Percentiles rank a stretch among this genome's conserved stretches.
Evolutionary conservation across 2,329 filamentous ascomycete species (phyloP).

Genomic region (Nemania abortiva): DNA sequence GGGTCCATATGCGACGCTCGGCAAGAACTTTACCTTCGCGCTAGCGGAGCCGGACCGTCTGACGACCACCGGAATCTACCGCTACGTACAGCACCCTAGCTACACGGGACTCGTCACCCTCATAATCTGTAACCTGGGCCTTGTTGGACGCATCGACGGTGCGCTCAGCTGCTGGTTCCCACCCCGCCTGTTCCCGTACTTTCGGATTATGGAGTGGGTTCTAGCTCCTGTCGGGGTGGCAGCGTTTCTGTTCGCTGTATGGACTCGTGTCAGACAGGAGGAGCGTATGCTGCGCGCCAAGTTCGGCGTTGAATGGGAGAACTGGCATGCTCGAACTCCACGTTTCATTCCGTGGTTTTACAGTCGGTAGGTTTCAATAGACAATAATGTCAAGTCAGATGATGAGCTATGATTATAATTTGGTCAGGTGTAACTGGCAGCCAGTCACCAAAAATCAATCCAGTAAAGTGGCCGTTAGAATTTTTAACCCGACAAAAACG

Average conservation of each 20-base stretch:
- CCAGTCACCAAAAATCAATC: no score
- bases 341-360: constrained; percentile 12
- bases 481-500: no score
- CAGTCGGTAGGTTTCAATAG: not conserved
- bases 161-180: constrained; percentile 56
- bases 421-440: no score
- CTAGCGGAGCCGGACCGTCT: constrained; percentile 61
- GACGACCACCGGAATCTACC: constrained; percentile 61
- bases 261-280: constrained; percentile 59
- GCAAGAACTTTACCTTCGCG: constrained; percentile 65
- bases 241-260: constrained; percentile 45
- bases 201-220: constrained; percentile 14
- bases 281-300: constrained; percentile 60
- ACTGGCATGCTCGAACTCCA: constrained; percentile 4
- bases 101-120: constrained; percentile 60
- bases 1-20: constrained; percentile 59
- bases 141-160: constrained; percentile 57
- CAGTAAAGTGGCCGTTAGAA: no score
- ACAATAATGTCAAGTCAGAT: no score
- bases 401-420: no score
- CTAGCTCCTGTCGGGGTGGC: constrained; percentile 28
- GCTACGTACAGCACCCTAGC: constrained; percentile 64
- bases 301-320: constrained; percentile 10
- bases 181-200: constrained; percentile 36
- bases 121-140: constrained; percentile 46